Evolutionary conservation across 1,139 yeast species (phyloP).

Genomic region (Zygosaccharomyces pseudobailii): DNA sequence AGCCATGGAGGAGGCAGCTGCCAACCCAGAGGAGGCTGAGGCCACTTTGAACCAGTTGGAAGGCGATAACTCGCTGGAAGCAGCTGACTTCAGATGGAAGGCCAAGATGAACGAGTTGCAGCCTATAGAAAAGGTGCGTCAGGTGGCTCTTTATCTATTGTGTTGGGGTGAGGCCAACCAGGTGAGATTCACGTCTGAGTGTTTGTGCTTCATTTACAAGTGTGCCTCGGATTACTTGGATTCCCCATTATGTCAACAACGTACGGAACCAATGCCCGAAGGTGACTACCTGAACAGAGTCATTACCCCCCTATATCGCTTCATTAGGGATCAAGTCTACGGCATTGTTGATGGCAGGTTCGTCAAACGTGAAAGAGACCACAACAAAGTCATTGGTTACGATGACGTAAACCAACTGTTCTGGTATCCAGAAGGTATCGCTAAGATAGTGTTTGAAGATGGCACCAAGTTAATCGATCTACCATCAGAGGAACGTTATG

Average conservation of each 20-base stretch:
- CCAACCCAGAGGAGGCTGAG: conserved; percentile 45
- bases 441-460: conserved; percentile 85
- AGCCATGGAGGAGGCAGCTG: conserved; percentile 43
- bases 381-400: conserved; percentile 89
- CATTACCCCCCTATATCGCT: conserved; percentile 87
- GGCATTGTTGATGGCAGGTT: conserved; percentile 93
- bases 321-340: conserved; percentile 89
- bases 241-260: conserved; percentile 87
- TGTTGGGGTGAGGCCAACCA: conserved; percentile 99
- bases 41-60: conserved; percentile 60
- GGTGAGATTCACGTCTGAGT: conserved; percentile 91
- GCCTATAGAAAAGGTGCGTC: conserved; percentile 80
- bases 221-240: conserved; percentile 84
- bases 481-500: conserved; percentile 84
- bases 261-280: conserved; percentile 86
- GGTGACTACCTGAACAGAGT: conserved; percentile 93
- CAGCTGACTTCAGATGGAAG: conserved; percentile 85
- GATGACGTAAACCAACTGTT: conserved; percentile 98
- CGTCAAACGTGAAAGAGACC: conserved; percentile 96
- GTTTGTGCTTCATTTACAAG: conserved; percentile 87
- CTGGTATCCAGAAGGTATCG: conserved; percentile 99
- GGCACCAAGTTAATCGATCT: conserved; percentile 87
- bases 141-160: conserved; percentile 80
- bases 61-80: conserved; percentile 77
- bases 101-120: conserved; percentile 64